These are phyloP conservation scores for Paramecium caudatum DNA, from an alignment of 73 alveolate species.

Conservation along the genomic window DNA sequence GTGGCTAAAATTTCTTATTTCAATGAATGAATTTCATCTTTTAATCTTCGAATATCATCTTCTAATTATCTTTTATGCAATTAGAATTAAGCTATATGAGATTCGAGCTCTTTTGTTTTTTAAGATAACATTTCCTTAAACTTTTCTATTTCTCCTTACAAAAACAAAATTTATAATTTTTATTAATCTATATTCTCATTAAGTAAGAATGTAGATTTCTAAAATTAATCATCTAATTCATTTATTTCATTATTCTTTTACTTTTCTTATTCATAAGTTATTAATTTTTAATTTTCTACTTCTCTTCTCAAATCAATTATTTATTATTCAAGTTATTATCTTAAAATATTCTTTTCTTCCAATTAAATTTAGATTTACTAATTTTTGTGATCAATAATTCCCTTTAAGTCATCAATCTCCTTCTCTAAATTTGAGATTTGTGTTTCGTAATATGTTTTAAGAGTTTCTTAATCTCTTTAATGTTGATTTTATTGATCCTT, in stretches of 20 bases:
- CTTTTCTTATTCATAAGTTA: slow-evolving; percentile 32
- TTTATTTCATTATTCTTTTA: slow-evolving; percentile 32
- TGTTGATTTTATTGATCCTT: slow-evolving; percentile 13
- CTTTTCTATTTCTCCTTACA: slow-evolving; percentile 65
- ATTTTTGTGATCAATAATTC: slow-evolving; percentile 56
- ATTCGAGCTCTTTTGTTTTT: slow-evolving; percentile 56
- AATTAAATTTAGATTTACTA: slow-evolving; percentile 1
- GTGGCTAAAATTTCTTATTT: slow-evolving; percentile 1
- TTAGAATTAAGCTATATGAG: slow-evolving; percentile 26
- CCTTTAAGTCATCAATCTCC: slow-evolving; percentile 46
- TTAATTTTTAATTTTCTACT: slow-evolving; percentile 30
- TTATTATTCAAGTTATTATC: slow-evolving; percentile 32
- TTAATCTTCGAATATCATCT: slow-evolving; percentile 62
- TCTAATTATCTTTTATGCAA: slow-evolving; percentile 44
- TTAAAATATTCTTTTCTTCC: slow-evolving; percentile 32
- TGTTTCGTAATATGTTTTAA: slow-evolving; percentile 14
- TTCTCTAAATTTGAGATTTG: slow-evolving; percentile 39
- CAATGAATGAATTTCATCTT: slow-evolving; percentile 61
- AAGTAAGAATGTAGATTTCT: not conserved
- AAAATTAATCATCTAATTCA: slow-evolving; percentile 60
- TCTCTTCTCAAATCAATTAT: slow-evolving; percentile 63
- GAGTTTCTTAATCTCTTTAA: slow-evolving; percentile 47
- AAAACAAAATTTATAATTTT: slow-evolving; percentile 6
- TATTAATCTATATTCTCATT: slow-evolving; percentile 48
- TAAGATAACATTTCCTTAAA: slow-evolving; percentile 39